Percentiles rank a stretch among this genome's conserved stretches.
These are phyloP conservation scores for Flaveria floridana DNA, from an alignment of 140 eudicot genomes.

Conservation along the genomic window DNA sequence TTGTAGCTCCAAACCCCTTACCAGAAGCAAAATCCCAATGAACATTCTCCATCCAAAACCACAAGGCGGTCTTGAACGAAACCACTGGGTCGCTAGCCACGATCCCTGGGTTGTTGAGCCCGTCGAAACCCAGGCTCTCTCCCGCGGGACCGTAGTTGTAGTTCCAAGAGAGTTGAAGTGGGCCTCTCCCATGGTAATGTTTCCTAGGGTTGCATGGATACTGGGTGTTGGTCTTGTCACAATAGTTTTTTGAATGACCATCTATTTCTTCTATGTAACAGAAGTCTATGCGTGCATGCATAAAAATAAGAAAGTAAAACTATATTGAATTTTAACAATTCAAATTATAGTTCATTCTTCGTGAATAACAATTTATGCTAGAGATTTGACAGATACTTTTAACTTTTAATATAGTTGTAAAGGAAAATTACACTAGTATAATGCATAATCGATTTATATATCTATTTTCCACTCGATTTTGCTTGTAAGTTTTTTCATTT, in stretches of 20 bases:
- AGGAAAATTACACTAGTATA: too few relatives aligned
- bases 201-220: constrained; percentile 41
- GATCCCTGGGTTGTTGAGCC: constrained; percentile 43
- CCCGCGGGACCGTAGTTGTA: constrained; percentile 55
- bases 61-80: constrained; percentile 45
- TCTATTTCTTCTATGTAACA: constrained; percentile 42
- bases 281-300: constrained; percentile 25
- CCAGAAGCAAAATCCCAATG: constrained; percentile 44
- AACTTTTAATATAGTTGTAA: too few relatives aligned
- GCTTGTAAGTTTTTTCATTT: too few relatives aligned
- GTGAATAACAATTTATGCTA: too few relatives aligned
- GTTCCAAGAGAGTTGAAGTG: constrained; percentile 49
- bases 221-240: constrained; percentile 30
- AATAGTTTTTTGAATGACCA: constrained; percentile 39
- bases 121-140: constrained; percentile 38
- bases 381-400: too few relatives aligned
- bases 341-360: too few relatives aligned
- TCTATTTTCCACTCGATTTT: too few relatives aligned
- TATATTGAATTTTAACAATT: too few relatives aligned
- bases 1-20: constrained; percentile 50
- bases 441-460: too few relatives aligned
- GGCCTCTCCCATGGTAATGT: constrained; percentile 48
- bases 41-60: constrained; percentile 54
- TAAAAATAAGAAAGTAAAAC: background rate
- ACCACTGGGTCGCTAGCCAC: constrained; percentile 42